Conservation (phyloP, 306 rosid genomes). For the Quercus dentata region DNA sequence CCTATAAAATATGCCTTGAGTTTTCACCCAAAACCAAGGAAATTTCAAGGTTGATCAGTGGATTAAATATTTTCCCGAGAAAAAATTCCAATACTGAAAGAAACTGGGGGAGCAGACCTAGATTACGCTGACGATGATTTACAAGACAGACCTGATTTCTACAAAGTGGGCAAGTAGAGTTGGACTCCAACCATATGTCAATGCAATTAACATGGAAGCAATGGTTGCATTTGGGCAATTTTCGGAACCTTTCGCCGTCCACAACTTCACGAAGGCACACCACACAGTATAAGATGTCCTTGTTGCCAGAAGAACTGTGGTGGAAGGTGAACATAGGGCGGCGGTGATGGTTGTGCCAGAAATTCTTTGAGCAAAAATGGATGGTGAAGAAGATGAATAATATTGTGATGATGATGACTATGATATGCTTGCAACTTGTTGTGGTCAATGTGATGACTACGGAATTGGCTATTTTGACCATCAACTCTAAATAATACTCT, state of each 20-base stretch:
- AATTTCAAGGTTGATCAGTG: neutral
- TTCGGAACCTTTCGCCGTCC: conserved; percentile 11
- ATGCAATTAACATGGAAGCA: conserved; percentile 23
- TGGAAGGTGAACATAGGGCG: neutral
- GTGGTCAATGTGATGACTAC: neutral
- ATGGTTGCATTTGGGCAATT: conserved; percentile 17
- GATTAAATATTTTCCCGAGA: neutral
- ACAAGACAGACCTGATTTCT: conserved; percentile 9
- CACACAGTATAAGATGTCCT: conserved; percentile 7
- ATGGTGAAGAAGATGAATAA: neutral
- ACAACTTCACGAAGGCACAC: conserved; percentile 11
- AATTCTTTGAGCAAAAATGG: neutral
- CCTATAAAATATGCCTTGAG: neutral
- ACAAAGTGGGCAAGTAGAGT: conserved; percentile 18
- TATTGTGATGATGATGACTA: neutral
- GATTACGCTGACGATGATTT: neutral
- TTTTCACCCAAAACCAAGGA: neutral
- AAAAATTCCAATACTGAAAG: neutral
- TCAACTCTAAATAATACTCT: neutral
- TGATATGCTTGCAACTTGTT: neutral
- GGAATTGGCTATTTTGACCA: neutral
- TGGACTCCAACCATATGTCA: conserved; percentile 10
- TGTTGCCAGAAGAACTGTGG: neutral
- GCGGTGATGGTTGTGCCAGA: neutral
- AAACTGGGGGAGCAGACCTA: neutral